Evolutionary conservation across 148 eudicot genomes (phyloP).

Genomic region (Cornus florida): DNA sequence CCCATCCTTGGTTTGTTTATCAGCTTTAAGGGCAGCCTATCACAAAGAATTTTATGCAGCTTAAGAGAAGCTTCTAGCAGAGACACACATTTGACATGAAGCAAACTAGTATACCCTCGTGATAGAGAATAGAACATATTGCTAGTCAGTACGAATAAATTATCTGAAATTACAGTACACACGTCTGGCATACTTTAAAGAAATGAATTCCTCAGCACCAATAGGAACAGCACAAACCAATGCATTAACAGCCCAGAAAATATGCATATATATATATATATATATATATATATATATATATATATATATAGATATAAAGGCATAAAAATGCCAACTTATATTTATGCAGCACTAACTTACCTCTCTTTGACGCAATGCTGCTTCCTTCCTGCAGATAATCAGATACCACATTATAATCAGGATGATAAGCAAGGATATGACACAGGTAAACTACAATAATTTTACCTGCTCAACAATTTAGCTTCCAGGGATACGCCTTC

Average conservation of each 20-base stretch:
- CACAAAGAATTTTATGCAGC: conserved; percentile 20
- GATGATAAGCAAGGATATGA: conserved; percentile 18
- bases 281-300: no score
- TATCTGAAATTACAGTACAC: background rate
- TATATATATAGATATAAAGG: no score
- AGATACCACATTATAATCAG: conserved; percentile 22
- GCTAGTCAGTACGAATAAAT: background rate
- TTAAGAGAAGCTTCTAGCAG: conserved; percentile 10
- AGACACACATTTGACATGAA: conserved; percentile 6
- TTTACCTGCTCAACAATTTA: conserved; percentile 87
- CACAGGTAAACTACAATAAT: conserved; percentile 9
- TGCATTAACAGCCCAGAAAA: background rate
- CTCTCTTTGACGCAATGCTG: conserved; percentile 95
- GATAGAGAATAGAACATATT: background rate
- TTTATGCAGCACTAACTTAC: conserved; percentile 35
- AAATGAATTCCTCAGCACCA: background rate
- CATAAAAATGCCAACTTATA: background rate
- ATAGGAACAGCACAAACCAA: background rate
- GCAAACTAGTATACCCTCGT: conserved; percentile 4
- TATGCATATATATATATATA: no score
- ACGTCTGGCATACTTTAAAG: background rate
- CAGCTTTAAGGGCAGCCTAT: conserved; percentile 91
- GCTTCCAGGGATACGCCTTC: conserved; percentile 98
- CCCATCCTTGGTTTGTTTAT: conserved; percentile 70
- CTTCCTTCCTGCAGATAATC: conserved; percentile 83